These are phyloP conservation scores for Gracilaria caudata DNA, from an alignment of 23 red algal genomes.

Conservation along the genomic window DNA sequence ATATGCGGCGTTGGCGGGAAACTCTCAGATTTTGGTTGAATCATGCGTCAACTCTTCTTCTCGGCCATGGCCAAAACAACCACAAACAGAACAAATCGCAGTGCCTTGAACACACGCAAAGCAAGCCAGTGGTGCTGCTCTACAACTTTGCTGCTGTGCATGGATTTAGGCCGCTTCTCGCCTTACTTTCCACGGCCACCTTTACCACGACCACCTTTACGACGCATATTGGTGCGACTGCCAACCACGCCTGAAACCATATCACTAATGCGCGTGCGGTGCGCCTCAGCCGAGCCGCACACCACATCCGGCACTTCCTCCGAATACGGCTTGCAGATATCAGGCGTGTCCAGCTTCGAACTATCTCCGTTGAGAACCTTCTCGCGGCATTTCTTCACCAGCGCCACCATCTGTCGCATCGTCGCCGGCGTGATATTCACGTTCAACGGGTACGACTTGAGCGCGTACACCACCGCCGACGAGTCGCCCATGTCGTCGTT, in stretches of 20 bases:
- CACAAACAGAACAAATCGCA: no score
- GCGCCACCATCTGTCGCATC: slow-evolving; percentile 20
- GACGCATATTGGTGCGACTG: slow-evolving; percentile 21
- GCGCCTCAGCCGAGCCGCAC: not conserved
- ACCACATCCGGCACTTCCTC: slow-evolving; percentile 7
- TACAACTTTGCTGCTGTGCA: no score
- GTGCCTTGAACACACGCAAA: no score
- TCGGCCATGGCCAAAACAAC: no score
- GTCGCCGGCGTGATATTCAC: slow-evolving; percentile 34
- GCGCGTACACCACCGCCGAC: slow-evolving; percentile 23
- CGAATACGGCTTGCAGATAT: slow-evolving; percentile 19
- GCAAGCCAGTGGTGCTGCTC: no score
- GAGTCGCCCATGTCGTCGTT: slow-evolving; percentile 39
- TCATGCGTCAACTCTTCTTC: no score
- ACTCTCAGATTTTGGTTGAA: no score
- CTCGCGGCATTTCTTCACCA: slow-evolving; percentile 27
- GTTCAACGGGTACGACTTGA: slow-evolving; percentile 63
- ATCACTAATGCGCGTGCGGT: slow-evolving; percentile 19
- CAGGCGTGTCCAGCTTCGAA: not conserved
- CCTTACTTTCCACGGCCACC: not conserved
- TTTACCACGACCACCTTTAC: no score
- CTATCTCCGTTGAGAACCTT: slow-evolving; percentile 3
- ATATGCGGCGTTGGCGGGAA: no score
- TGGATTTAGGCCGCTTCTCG: not conserved
- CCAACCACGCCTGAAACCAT: slow-evolving; percentile 44